Evolutionary conservation across 78 protist genomes (phyloP).

Genomic region (Pigoraptor vietnamica): DNA sequence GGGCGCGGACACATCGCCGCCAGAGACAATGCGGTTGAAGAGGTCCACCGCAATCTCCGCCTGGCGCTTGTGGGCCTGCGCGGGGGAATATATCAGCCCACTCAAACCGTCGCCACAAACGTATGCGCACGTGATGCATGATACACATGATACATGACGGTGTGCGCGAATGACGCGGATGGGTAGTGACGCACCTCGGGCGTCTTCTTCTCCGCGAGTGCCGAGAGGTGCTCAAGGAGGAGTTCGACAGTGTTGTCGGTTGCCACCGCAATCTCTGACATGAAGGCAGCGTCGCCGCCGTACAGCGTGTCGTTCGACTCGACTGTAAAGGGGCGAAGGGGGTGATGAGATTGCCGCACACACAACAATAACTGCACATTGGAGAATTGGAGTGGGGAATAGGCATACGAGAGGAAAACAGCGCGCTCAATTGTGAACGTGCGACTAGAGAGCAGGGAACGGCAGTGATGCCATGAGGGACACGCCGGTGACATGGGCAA

Average conservation of each 20-base stretch:
- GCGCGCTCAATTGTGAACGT: too few species aligned
- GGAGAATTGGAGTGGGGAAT: too few species aligned
- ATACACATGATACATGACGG: too few species aligned
- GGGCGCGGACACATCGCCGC: background rate
- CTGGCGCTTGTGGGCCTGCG: background rate
- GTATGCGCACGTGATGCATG: too few species aligned
- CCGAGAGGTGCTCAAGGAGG: background rate
- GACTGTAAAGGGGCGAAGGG: background rate
- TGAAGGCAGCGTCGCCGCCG: background rate
- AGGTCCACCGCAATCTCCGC: background rate
- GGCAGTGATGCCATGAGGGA: too few species aligned
- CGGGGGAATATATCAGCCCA: too few species aligned
- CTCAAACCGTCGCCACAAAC: too few species aligned
- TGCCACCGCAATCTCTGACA: background rate
- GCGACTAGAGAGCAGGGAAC: too few species aligned
- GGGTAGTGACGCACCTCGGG: background rate
- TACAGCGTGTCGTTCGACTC: conserved; percentile 11
- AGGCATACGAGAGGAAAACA: too few species aligned
- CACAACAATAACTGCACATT: background rate
- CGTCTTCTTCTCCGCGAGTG: background rate
- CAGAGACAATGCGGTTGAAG: background rate
- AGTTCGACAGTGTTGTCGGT: background rate
- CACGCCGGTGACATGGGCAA: too few species aligned
- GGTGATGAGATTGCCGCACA: background rate
- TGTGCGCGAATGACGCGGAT: too few species aligned